Base-by-base conservation (phyloP, 148 eudicot species). In the Vaccinium macrocarpon region DNA sequence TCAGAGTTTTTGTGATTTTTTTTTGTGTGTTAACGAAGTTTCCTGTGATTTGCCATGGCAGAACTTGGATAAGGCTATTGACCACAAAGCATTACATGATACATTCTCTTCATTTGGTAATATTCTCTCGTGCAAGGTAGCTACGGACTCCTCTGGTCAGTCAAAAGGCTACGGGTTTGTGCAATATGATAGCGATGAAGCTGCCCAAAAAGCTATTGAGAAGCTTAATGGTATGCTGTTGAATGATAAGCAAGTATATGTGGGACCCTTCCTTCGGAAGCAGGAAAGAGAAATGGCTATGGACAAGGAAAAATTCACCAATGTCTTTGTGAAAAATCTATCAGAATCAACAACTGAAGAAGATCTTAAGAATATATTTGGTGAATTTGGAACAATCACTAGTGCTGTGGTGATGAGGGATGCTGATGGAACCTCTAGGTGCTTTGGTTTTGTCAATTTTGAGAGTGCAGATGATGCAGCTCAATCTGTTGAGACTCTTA, bases 401-500 rank as follows among this genome's bases (percentile, higher is more conserved):
- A 97, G 99, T 87, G 89, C 90, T 79, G 94, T 89, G 82, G 96
- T 97, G 84, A 97, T 95, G 98, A 92, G 90, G 82, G 94, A 96
- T 86, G 87, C 76, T 5, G 92, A 94, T 81, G 99, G 99, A 51
- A 96, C 93, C 62, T 95, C 99, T 5, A 97, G 90, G 81, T 83
- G 98, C 86, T 97, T 97, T 90, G 98, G 99, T 21, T 97, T 97
- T 90, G 91, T 97, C n/a, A 97, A 95, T 88, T 97, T 95, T 87
- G 99, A 95, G 81, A 91, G 86, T 87, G 87, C 94, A 9, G 95
- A 96, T 72, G 99, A 88, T 86, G 98, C 98, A 87, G 95, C 97
- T 56, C 88, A 61, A 79, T 90, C 99, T 89, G 98, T 94, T 79
- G 95, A 91, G 8, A 88, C 91, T 82, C 86, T 96, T 13, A 94